Evolutionary conservation across 768 basidiomycete genomes (phyloP).

Genomic region (Fistulinella prunicolor): DNA sequence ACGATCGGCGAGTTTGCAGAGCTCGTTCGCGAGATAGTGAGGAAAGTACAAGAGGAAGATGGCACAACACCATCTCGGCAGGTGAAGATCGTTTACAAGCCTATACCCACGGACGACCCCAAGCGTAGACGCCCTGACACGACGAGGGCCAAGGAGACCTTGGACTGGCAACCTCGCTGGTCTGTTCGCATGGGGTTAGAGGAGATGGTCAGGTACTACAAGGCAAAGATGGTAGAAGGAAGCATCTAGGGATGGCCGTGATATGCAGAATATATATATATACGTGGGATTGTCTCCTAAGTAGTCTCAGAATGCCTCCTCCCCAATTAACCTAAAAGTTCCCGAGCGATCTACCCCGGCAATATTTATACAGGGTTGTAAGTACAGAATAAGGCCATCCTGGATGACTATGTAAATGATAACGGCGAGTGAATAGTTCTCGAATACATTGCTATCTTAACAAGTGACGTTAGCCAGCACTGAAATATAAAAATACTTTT

Average conservation of each 20-base stretch:
- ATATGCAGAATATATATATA: not conserved
- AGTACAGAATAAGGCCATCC: constrained; percentile 13
- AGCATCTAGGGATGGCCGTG: constrained; percentile 46
- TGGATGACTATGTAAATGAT: constrained; percentile 10
- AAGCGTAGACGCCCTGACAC: constrained; percentile 94
- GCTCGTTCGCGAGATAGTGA: constrained; percentile 88
- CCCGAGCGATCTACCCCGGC: not conserved
- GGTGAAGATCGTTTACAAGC: constrained; percentile 71
- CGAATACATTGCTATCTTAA: constrained; percentile 14
- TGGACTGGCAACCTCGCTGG: constrained; percentile 94
- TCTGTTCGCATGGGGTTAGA: constrained; percentile 89
- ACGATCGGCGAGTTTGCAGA: constrained; percentile 93
- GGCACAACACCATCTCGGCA: constrained; percentile 49
- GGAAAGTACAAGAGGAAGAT: constrained; percentile 87
- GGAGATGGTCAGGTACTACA: constrained; percentile 94
- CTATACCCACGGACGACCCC: constrained; percentile 90
- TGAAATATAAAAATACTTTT: constrained; percentile 16
- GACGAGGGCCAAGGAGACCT: constrained; percentile 75
- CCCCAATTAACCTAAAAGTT: not conserved
- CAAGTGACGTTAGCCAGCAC: constrained; percentile 4
- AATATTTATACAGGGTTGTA: constrained; percentile 13
- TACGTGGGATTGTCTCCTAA: not conserved
- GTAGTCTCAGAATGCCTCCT: not conserved
- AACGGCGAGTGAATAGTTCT: not conserved
- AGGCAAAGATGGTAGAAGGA: constrained; percentile 84